Evolutionary conservation across 306 rosid genomes (phyloP).

Genomic region (Quercus robur): DNA sequence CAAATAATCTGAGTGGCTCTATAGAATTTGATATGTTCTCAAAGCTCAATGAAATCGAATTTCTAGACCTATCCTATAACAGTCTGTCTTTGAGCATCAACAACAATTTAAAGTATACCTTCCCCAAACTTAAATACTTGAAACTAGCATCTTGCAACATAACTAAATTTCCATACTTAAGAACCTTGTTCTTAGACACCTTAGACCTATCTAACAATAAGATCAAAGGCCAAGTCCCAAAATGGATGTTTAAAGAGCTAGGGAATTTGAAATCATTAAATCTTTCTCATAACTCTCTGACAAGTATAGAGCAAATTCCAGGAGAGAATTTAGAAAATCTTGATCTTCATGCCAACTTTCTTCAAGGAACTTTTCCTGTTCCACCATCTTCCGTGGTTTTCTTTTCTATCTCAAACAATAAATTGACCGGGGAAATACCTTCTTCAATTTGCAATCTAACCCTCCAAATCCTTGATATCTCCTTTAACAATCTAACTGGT

Average conservation of each 20-base stretch:
- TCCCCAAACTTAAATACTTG: background rate
- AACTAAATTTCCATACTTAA: conserved; percentile 16
- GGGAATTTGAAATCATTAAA: background rate
- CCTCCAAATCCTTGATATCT: background rate
- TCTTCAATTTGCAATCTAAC: background rate
- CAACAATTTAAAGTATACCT: background rate
- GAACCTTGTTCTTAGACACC: background rate
- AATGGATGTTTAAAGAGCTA: too few relatives aligned
- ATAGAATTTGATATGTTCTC: background rate
- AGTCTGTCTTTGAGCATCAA: background rate
- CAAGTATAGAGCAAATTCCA: background rate
- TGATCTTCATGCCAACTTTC: conserved; percentile 22
- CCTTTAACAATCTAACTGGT: conserved; percentile 13
- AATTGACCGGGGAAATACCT: conserved; percentile 20
- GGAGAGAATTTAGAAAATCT: accelerated
- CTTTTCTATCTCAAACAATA: conserved; percentile 25
- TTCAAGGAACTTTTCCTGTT: conserved; percentile 26
- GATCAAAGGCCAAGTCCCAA: too few relatives aligned
- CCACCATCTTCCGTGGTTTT: background rate
- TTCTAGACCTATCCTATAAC: background rate
- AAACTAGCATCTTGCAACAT: conserved; percentile 11
- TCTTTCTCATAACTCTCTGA: conserved; percentile 23
- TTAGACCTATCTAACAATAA: too few relatives aligned
- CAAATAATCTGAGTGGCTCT: conserved; percentile 8
- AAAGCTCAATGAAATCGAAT: background rate